Evolutionary conservation across 768 basidiomycete species (phyloP).

Genomic region (Filobasidium floriforme): DNA sequence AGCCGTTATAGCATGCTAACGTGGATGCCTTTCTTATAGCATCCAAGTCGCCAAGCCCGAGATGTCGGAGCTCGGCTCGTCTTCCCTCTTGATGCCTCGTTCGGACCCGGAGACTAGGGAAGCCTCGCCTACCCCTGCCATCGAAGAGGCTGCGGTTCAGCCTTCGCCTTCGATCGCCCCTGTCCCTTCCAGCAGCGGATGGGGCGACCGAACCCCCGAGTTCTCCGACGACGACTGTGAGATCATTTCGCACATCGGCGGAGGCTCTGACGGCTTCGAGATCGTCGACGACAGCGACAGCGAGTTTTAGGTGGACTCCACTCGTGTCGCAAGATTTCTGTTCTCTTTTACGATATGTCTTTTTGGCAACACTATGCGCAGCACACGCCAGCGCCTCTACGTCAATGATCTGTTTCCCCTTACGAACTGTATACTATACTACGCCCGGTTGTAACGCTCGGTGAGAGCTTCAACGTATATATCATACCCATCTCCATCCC

Average conservation of each 20-base stretch:
- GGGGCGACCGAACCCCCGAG: not conserved
- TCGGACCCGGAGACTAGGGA: not conserved
- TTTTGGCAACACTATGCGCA: no score
- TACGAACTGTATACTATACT: no score
- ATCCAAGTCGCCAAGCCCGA: slow-evolving; percentile 26
- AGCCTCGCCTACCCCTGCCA: no score
- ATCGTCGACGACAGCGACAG: slow-evolving; percentile 6
- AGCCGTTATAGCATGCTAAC: not conserved
- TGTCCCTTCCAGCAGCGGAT: not conserved
- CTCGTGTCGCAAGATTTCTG: not conserved
- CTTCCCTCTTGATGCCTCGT: slow-evolving; percentile 38
- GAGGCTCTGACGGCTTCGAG: not conserved
- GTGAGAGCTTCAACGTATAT: no score
- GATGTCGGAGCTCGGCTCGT: slow-evolving; percentile 25
- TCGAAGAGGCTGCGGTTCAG: not conserved
- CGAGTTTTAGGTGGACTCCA: not conserved
- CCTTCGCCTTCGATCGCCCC: not conserved
- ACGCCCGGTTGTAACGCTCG: no score
- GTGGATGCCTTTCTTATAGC: slow-evolving; percentile 18
- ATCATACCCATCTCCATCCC: no score
- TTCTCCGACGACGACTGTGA: slow-evolving; percentile 15
- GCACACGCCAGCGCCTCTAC: no score
- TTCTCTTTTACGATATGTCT: no score
- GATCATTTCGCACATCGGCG: no score
- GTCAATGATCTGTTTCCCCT: no score